Conservation (phyloP, 441 rosid genomes). For the Corymbia calophylla region DNA sequence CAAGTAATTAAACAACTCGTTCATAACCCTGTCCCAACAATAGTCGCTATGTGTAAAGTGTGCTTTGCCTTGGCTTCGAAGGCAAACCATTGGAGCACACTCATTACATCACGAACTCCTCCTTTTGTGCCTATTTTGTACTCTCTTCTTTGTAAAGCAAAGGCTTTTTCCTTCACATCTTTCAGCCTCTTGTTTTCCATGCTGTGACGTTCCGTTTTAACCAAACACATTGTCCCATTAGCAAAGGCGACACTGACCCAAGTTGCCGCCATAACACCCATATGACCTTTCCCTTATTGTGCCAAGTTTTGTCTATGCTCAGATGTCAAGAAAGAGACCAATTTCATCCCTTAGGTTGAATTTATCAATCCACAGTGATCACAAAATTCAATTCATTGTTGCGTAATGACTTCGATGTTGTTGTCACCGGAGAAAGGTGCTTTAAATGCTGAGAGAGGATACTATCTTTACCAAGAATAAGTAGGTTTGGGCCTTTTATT, state of each 20-base stretch:
- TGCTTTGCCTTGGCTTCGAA: slow-evolving; percentile 1
- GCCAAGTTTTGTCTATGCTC: not conserved
- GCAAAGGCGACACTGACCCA: not conserved
- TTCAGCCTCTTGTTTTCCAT: not conserved
- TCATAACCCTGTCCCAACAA: not conserved
- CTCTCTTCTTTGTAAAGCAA: not conserved
- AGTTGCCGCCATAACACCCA: not conserved
- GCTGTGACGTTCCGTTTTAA: not conserved
- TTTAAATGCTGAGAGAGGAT: not conserved
- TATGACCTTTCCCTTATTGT: not conserved
- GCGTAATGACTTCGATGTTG: not conserved
- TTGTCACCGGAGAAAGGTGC: not conserved
- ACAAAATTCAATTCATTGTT: not conserved
- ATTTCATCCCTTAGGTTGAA: not conserved
- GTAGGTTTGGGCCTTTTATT: not conserved
- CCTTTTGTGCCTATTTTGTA: not conserved
- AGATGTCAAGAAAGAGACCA: not conserved
- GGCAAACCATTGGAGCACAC: not conserved
- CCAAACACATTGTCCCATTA: not conserved
- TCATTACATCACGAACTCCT: not conserved
- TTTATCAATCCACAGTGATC: not conserved
- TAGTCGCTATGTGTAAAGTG: not conserved
- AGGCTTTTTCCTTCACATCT: not conserved
- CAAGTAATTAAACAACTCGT: not conserved
- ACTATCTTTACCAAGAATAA: not conserved